Conservation (phyloP, 2,329 filamentous ascomycete species). For the Talaromyces islandicus region DNA sequence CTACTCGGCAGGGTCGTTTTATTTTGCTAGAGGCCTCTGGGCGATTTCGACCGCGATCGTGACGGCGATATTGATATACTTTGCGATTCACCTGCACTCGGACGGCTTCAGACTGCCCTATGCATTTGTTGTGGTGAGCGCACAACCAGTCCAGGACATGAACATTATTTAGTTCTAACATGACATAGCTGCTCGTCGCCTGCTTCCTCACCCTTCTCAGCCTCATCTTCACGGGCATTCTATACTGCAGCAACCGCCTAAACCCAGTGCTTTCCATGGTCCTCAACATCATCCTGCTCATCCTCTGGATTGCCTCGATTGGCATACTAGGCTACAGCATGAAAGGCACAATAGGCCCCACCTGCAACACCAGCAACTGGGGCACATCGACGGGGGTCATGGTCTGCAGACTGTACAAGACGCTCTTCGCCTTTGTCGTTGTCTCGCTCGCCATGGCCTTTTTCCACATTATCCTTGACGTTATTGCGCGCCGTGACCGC, state of each 20-base stretch:
- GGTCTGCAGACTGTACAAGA: conserved; percentile 55
- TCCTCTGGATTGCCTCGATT: conserved; percentile 50
- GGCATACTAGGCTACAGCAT: conserved; percentile 50
- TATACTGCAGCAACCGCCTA: conserved; percentile 49
- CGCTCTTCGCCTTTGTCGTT: conserved; percentile 52
- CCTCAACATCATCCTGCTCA: conserved; percentile 43
- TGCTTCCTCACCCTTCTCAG: conserved; percentile 48
- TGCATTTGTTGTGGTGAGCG: conserved; percentile 53
- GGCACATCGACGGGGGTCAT: conserved; percentile 49
- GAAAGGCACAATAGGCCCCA: conserved; percentile 46
- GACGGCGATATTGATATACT: conserved; percentile 49
- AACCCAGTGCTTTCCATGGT: conserved; percentile 47
- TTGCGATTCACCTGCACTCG: conserved; percentile 48
- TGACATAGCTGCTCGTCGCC: conserved; percentile 44
- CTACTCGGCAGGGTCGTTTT: conserved; percentile 35
- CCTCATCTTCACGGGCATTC: conserved; percentile 42
- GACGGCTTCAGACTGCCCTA: conserved; percentile 51
- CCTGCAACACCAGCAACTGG: conserved; percentile 48
- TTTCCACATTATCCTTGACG: conserved; percentile 45
- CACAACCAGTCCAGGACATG: neutral
- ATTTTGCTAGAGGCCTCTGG: conserved; percentile 29
- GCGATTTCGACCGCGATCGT: conserved; percentile 52
- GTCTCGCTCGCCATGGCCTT: conserved; percentile 43
- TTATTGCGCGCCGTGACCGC: conserved; percentile 41
- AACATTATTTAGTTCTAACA: neutral